Base-by-base conservation (phyloP, 495 filamentous ascomycete species). In the Xanthoparmelia taractica region DNA sequence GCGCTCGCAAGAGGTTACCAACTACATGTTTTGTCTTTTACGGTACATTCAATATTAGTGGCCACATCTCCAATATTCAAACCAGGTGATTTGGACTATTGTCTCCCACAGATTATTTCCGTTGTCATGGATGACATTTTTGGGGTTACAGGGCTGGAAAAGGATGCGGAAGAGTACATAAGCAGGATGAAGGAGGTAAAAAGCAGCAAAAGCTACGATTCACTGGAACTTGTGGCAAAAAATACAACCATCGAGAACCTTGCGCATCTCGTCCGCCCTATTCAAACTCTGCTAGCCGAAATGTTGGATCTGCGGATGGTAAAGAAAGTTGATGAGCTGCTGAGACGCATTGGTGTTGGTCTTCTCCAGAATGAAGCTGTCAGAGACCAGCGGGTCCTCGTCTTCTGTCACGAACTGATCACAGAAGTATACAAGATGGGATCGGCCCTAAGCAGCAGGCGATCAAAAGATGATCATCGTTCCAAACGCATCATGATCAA, bases 71-170 rank as follows among this genome's bases (percentile, higher is more conserved):
- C 89, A n/a, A 76, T 81, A 2, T 91, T 91, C 71, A 77, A 83
- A 38, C 86, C 90, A 15, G 94, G 94, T 23, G 90, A 90, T 64
- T 75, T 97, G 48, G 91, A 99, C 67, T 92, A 96, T 68, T 97
- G 92, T 72, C 75, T 97, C 38, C 73, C 77, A 6, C 80, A 90
- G 23, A 84, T 97, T 47, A 83, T 91, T 50, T 79, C 84, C 6
- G 82, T 99, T 48, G 87, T 97, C 58, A 95, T 97, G 90, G 94
- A 99, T 67, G 95, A 97, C 71, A 95, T 92, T 17, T 99, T 99
- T 72, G 94, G 94, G 23, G 85, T 83, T n/a, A 85, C 87, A n/a
- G 94, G 94, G 18, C 86, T 94, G 76, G 94, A 99, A 69, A 99
- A 99, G 72, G 94, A 99, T 68, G 92, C 93, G 0, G 92, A 93